Percentiles rank a stretch among this genome's conserved stretches.
phyloP scores from a whole-genome alignment of 805 yeast species.

The Suhomyces prunicola region DNA sequence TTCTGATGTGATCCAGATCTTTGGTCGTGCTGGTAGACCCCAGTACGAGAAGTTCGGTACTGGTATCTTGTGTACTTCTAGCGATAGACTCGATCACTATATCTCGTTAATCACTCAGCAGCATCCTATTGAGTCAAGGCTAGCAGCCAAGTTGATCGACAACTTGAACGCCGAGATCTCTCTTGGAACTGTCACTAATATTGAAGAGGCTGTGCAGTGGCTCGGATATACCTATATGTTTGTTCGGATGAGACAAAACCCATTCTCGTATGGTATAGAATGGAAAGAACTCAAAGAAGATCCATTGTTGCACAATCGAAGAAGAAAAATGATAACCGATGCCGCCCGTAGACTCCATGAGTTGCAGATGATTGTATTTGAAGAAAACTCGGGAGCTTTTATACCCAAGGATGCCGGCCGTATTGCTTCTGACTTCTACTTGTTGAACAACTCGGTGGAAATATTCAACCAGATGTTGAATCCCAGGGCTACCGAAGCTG shows the following conservation, averaged over 20 bases:
- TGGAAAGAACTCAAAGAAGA: slow-evolving; percentile 85
- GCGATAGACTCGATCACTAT: slow-evolving; percentile 81
- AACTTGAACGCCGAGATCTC: slow-evolving; percentile 96
- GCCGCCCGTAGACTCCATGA: slow-evolving; percentile 85
- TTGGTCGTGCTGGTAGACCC: slow-evolving; percentile 99
- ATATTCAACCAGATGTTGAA: slow-evolving; percentile 81
- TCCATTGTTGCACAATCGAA: slow-evolving; percentile 67
- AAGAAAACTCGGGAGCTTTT: slow-evolving; percentile 76
- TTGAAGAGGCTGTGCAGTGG: slow-evolving; percentile 96
- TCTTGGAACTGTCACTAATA: slow-evolving; percentile 88
- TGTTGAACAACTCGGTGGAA: slow-evolving; percentile 81
- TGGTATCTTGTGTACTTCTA: slow-evolving; percentile 83
- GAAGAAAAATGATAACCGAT: slow-evolving; percentile 69
- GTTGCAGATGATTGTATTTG: slow-evolving; percentile 90
- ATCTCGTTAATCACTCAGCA: slow-evolving; percentile 88
- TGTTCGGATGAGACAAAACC: slow-evolving; percentile 93
- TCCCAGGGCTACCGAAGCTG: slow-evolving; percentile 89
- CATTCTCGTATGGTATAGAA: slow-evolving; percentile 85
- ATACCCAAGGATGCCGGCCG: slow-evolving; percentile 88
- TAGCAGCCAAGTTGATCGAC: slow-evolving; percentile 77
- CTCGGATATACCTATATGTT: slow-evolving; percentile 93
- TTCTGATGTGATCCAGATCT: slow-evolving; percentile 94
- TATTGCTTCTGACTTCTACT: slow-evolving; percentile 89
- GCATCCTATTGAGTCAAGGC: slow-evolving; percentile 89
- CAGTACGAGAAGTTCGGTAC: slow-evolving; percentile 91